Conservation (phyloP, 2,329 filamentous ascomycete species). For the Cercospora sp. region DNA sequence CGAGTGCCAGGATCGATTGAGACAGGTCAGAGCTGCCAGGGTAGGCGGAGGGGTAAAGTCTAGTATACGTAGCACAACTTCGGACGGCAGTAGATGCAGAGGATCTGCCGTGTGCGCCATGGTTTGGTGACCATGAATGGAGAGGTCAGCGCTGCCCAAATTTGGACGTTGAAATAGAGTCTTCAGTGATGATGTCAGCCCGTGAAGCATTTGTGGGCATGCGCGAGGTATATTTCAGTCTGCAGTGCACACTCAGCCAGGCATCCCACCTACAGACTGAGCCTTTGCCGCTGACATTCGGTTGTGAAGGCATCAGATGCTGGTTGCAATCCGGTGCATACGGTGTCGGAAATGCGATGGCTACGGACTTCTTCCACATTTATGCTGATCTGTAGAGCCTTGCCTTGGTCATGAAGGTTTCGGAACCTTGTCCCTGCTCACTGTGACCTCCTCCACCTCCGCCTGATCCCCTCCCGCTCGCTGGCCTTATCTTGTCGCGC, state of each 20-base stretch:
- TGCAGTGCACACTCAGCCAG: not conserved
- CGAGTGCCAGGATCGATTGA: slow-evolving; percentile 43
- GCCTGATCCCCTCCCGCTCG: not conserved
- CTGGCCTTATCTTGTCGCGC: not conserved
- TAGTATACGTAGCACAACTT: slow-evolving; percentile 46
- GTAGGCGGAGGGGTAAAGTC: slow-evolving; percentile 42
- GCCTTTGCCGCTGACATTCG: not conserved
- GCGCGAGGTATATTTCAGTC: not conserved
- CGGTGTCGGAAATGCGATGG: not conserved
- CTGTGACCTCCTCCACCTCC: not conserved
- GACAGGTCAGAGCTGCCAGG: slow-evolving; percentile 41
- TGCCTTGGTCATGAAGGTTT: not conserved
- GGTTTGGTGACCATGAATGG: not conserved
- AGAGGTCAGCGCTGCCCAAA: not conserved
- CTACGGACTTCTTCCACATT: not conserved
- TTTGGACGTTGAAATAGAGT: slow-evolving; percentile 3
- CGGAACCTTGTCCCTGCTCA: slow-evolving; percentile 2
- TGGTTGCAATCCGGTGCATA: not conserved
- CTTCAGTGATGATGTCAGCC: slow-evolving; percentile 4
- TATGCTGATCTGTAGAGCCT: not conserved
- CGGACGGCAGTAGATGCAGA: slow-evolving; percentile 40
- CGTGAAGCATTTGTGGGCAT: not conserved
- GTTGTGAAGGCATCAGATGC: not conserved
- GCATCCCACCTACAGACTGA: not conserved
- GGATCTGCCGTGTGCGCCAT: slow-evolving; percentile 27